Evolutionary conservation across 2,329 filamentous ascomycete species (phyloP), one percentile per base, ranked within the genome.

Genomic region (Alternaria infectoria): DNA sequence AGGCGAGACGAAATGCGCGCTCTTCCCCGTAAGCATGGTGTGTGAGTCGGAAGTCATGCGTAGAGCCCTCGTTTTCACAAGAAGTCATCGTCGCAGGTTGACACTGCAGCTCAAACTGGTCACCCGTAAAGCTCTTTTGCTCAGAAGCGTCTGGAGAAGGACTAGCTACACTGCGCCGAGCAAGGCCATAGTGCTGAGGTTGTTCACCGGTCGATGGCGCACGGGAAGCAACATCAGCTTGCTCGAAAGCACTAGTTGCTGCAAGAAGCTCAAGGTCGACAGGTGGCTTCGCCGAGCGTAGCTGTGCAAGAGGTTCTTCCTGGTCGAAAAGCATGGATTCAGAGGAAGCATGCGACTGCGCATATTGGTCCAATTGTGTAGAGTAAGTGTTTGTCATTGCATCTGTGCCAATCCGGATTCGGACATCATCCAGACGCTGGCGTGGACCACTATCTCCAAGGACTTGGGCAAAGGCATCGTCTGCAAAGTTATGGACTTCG

Each of bases 291-390:
- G 47, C 50, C 32, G 21, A 32, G 28, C 19, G 23, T 50, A 51
- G 57, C 47, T 52, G 55, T 64, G 62, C 61, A 55, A 68, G 61
- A 36, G 58, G 19, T 21, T 50, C 52, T 56, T 75, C 65, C 52
- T 76, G 67, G 54, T 79, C 78, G 55, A 81, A 77, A 10, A 80
- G 70, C 77, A 81, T 80, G 23, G 69, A 57, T 30, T 79, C 77
- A 9, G 77, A 78, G 15, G 71, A 76, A 43, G 64, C 66, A 26
- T 63, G 61, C 17, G 65, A 68, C n/a, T 52, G 57, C 30, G 47
- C 49, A 32, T 50, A 59, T 49, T 54, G 59, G 40, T 57, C 44
- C 13, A 51, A 59, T 43, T 66, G 65, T 45, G 57, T 69, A 44
- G 69, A 68, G n/a, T 61, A 66, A 43, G 65, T 66, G 54, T 66